Percentiles rank a stretch among this genome's conserved stretches.
phyloP scores from a whole-genome alignment of 2,329 filamentous ascomycete genomes.

The Metarhizium anisopliae region DNA sequence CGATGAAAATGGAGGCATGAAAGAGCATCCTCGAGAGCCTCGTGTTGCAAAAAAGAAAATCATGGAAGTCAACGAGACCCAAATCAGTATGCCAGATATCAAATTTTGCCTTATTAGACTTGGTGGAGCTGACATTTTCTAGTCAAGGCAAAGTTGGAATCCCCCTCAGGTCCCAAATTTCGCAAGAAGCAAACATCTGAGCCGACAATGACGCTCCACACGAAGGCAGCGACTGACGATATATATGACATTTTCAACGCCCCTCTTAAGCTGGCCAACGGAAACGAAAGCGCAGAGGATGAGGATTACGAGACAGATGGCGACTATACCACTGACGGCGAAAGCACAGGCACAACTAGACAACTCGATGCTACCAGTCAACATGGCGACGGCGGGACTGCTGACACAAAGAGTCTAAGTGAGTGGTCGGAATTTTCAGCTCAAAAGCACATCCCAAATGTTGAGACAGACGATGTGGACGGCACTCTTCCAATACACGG shows the following conservation, averaged over 20 bases:
- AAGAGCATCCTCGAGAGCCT: constrained; percentile 34
- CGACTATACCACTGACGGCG: constrained; percentile 76
- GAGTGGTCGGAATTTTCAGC: constrained; percentile 86
- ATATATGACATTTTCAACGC: constrained; percentile 97
- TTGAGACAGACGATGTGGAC: constrained; percentile 25
- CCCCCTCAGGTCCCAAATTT: constrained; percentile 75
- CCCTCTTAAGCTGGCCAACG: constrained; percentile 36
- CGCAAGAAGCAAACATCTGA: constrained; percentile 67
- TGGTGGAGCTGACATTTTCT: constrained; percentile 19
- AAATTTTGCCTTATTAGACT: background rate
- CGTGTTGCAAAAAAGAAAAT: constrained; percentile 59
- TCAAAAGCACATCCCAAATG: constrained; percentile 56
- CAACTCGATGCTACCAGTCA: constrained; percentile 43
- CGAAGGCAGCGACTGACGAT: constrained; percentile 88
- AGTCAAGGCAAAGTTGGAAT: constrained; percentile 93
- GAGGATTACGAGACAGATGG: constrained; percentile 64
- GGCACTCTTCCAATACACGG: constrained; percentile 19
- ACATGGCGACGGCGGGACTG: constrained; percentile 37
- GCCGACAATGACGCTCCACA: constrained; percentile 98
- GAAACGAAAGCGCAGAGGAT: constrained; percentile 43
- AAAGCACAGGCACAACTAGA: constrained; percentile 72
- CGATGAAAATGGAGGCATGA: constrained; percentile 51
- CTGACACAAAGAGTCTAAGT: constrained; percentile 56
- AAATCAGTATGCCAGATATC: constrained; percentile 61
- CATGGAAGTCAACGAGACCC: constrained; percentile 82